Conservation (phyloP, 2,329 filamentous ascomycete species). For the Aspergillus fijiensis region DNA sequence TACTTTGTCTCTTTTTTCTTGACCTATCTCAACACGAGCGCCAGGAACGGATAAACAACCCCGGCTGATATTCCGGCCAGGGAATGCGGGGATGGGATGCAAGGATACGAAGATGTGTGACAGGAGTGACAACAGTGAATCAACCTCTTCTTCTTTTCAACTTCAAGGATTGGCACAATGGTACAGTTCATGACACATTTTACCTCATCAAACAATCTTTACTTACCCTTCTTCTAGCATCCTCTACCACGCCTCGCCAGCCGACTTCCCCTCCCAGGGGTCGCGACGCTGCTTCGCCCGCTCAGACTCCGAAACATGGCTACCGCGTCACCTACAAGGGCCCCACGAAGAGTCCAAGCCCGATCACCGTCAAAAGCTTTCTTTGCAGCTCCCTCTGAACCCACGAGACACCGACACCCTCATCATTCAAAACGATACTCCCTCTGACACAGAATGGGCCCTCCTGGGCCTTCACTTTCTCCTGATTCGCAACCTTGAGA, state of each 20-base stretch:
- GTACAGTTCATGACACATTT: neutral
- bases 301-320: neutral
- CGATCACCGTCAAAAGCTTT: neutral
- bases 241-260: neutral
- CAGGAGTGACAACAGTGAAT: too few species aligned
- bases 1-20: too few species aligned
- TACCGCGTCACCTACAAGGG: neutral
- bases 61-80: too few species aligned
- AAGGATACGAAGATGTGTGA: too few species aligned
- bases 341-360: neutral
- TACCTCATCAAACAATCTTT: neutral
- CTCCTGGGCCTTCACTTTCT: constrained; percentile 26
- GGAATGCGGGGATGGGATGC: too few species aligned
- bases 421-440: constrained; percentile 20
- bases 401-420: constrained; percentile 17
- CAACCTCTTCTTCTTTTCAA: too few species aligned
- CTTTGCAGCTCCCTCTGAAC: constrained; percentile 4
- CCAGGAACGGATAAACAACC: too few species aligned
- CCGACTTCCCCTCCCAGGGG: neutral
- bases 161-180: neutral
- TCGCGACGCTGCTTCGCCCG: neutral
- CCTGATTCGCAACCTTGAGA: constrained; percentile 18
- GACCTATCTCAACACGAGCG: too few species aligned
- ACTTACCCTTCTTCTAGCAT: neutral
- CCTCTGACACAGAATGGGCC: constrained; percentile 25